Evolutionary conservation across 1,284 basidiomycete genomes (phyloP).

Genomic region (Boletellus sp.): DNA sequence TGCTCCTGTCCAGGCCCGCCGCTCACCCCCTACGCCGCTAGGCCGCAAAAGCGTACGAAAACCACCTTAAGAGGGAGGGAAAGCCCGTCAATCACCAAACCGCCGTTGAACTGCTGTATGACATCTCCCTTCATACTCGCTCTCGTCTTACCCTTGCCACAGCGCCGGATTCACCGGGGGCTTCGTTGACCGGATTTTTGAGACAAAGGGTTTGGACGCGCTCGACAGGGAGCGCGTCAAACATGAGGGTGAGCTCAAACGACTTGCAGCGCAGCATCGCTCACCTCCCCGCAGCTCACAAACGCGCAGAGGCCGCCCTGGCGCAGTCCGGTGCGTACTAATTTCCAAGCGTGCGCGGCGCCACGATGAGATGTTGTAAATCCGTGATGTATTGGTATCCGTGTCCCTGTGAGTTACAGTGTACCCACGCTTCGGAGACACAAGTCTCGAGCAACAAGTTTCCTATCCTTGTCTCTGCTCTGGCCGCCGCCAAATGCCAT

Average conservation of each 20-base stretch:
- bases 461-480: conserved; percentile 69
- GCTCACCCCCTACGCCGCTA: conserved; percentile 6
- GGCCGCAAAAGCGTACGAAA: conserved; percentile 30
- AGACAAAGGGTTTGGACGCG: conserved; percentile 26
- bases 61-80: conserved; percentile 18
- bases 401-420: conserved; percentile 30
- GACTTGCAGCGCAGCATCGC: background rate
- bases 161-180: conserved; percentile 29
- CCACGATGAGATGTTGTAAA: background rate
- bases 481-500: conserved; percentile 69
- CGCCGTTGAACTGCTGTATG: conserved; percentile 27
- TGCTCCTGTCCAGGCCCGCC: background rate
- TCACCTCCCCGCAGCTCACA: conserved; percentile 15
- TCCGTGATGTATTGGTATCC: conserved; percentile 12
- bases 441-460: conserved; percentile 65
- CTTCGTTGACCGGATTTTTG: conserved; percentile 23
- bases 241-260: conserved; percentile 18
- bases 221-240: conserved; percentile 17
- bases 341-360: no score
- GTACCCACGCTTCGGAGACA: conserved; percentile 62
- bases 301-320: conserved; percentile 7
- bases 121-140: no score
- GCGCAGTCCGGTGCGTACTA: conserved; percentile 14
- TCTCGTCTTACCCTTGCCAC: background rate
- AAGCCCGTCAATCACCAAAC: conserved; percentile 23